A percentile compares a stretch with the other conserved stretches of the same genome.
Conservation (phyloP, 805 yeast species). For the Candida sithepensis region DNA sequence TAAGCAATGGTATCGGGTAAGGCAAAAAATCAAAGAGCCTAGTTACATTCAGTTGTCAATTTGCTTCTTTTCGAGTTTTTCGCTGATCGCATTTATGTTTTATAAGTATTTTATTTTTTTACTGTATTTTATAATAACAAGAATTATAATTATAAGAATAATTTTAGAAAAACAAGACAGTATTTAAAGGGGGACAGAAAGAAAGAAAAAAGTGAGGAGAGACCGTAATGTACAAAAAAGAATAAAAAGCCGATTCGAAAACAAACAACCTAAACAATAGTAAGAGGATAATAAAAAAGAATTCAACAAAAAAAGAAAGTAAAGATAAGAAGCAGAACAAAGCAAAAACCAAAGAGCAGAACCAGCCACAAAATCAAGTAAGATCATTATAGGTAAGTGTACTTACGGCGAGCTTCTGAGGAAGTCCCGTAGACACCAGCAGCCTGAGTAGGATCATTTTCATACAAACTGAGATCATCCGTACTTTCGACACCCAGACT, state of each 20-base stretch:
- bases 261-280: background rate
- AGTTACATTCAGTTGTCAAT: background rate
- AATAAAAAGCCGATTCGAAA: background rate
- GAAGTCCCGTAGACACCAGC: slow-evolving; percentile 10
- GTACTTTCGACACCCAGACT: slow-evolving; percentile 6
- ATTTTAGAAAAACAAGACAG: background rate
- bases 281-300: background rate
- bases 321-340: background rate
- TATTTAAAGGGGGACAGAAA: background rate
- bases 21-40: background rate
- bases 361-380: background rate
- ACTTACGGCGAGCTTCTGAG: background rate
- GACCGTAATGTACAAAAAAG: background rate
- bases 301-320: background rate
- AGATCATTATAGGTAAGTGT: background rate
- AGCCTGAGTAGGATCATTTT: slow-evolving; percentile 6
- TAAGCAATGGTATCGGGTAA: slow-evolving; percentile 31
- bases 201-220: background rate
- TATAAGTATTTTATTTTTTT: background rate
- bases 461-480: slow-evolving; percentile 11
- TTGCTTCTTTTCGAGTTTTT: background rate
- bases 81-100: background rate
- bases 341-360: background rate
- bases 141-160: background rate
- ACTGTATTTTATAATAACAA: background rate